Evolutionary conservation across 2,329 filamentous ascomycete genomes (phyloP).

Genomic region (Paraconiothyrium sp.): DNA sequence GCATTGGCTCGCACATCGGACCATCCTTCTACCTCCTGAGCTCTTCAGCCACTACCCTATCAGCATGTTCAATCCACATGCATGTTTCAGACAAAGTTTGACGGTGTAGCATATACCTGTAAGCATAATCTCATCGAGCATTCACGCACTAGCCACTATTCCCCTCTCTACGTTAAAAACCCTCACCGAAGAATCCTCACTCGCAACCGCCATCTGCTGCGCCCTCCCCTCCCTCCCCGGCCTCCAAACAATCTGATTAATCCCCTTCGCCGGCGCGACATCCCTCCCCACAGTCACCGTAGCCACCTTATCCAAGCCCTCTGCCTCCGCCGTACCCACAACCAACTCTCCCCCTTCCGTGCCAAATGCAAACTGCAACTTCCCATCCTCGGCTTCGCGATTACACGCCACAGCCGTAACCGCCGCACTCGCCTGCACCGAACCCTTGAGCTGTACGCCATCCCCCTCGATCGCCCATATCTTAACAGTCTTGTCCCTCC

Average conservation of each 20-base stretch:
- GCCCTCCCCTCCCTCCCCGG: constrained; percentile 22
- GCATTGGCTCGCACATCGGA: no score
- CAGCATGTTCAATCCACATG: no score
- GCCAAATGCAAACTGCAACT: constrained; percentile 42
- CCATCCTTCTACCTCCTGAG: no score
- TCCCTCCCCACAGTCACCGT: constrained; percentile 22
- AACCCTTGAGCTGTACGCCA: constrained; percentile 35
- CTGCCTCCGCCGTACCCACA: constrained; percentile 19
- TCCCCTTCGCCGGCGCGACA: constrained; percentile 35
- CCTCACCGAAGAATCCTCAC: constrained; percentile 54
- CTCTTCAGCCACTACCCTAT: no score
- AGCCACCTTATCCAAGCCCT: constrained; percentile 26
- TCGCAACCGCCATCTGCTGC: constrained; percentile 51
- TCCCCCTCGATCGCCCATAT: constrained; percentile 59
- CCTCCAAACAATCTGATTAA: constrained; percentile 49
- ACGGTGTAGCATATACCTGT: no score
- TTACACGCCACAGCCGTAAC: constrained; percentile 44
- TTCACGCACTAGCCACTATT: not conserved
- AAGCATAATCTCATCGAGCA: no score
- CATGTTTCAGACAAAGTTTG: no score
- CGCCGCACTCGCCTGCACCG: constrained; percentile 33
- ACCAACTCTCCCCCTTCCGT: constrained; percentile 43
- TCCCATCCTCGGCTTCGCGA: not conserved
- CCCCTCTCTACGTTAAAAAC: constrained; percentile 35
- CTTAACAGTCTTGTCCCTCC: constrained; percentile 84